Conservation (phyloP, 2,329 filamentous ascomycete species). For the Aspergillus fumigatiaffinis region DNA sequence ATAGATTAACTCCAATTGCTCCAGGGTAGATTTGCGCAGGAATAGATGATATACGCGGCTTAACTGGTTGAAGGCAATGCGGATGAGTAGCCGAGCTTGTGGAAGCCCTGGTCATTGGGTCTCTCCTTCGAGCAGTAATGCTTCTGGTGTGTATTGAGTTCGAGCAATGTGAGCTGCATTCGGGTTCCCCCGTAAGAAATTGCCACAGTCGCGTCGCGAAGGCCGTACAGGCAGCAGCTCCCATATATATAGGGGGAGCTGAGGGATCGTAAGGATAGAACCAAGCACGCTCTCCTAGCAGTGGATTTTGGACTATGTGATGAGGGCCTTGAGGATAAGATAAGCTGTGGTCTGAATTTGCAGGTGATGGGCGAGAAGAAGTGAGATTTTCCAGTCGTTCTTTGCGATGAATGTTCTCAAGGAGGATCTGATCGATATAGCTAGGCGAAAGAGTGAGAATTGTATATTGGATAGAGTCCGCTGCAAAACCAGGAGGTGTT, state of each 20-base stretch:
- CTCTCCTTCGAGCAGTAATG: conserved; percentile 11
- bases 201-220: conserved; percentile 32
- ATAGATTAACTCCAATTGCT: conserved; percentile 29
- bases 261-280: conserved; percentile 25
- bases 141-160: conserved; percentile 22
- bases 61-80: conserved; percentile 28
- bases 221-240: conserved; percentile 32
- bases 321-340: not conserved
- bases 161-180: conserved; percentile 20
- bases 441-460: conserved; percentile 6
- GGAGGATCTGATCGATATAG: conserved; percentile 24
- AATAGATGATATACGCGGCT: conserved; percentile 27
- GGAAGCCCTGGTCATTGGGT: conserved; percentile 25
- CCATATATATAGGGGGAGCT: conserved; percentile 26
- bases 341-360: not conserved
- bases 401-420: conserved; percentile 12
- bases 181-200: conserved; percentile 18
- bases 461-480: too few species aligned
- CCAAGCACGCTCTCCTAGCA: conserved; percentile 25
- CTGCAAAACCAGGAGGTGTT: not conserved
- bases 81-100: conserved; percentile 27
- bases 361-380: conserved; percentile 1
- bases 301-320: conserved; percentile 14
- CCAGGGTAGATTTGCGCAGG: conserved; percentile 31
- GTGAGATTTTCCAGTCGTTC: conserved; percentile 5